Evolutionary conservation across 805 yeast species (phyloP).

Genomic region (Saturnispora ahearnii): DNA sequence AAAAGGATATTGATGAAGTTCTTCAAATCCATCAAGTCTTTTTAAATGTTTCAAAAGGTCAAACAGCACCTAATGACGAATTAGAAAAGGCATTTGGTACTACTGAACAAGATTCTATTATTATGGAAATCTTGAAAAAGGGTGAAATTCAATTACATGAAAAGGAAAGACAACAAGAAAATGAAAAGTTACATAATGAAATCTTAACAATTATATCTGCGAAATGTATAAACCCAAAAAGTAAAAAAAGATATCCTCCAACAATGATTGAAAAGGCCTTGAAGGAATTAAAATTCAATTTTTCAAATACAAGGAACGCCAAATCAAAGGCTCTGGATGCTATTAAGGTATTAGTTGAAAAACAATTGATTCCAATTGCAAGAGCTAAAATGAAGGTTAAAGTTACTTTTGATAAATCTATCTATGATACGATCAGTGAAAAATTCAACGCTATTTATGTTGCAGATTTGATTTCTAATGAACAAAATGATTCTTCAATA

Average conservation of each 20-base stretch:
- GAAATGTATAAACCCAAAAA: conserved; percentile 84
- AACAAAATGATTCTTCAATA: conserved; percentile 9
- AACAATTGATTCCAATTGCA: conserved; percentile 85
- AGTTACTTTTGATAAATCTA: conserved; percentile 47
- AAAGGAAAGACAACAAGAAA: conserved; percentile 80
- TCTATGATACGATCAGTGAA: conserved; percentile 33
- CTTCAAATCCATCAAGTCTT: conserved; percentile 94
- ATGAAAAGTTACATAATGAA: conserved; percentile 46
- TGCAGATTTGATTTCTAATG: conserved; percentile 10
- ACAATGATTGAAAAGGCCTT: conserved; percentile 87
- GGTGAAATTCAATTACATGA: conserved; percentile 95
- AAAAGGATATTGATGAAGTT: conserved; percentile 92
- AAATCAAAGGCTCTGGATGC: conserved; percentile 90
- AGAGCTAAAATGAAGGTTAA: conserved; percentile 89
- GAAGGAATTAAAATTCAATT: conserved; percentile 67
- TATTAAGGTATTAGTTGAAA: conserved; percentile 62
- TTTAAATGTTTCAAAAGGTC: conserved; percentile 87
- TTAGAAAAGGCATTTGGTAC: conserved; percentile 64
- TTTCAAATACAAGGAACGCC: conserved; percentile 48
- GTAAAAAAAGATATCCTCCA: conserved; percentile 88
- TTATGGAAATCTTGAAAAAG: conserved; percentile 72
- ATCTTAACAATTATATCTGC: conserved; percentile 76
- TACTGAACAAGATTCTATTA: conserved; percentile 63
- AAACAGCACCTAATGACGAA: conserved; percentile 83
- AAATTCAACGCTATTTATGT: conserved; percentile 13